Base-by-base conservation (phyloP, 2,329 filamentous ascomycete species). In the Apiospora arundinis region DNA sequence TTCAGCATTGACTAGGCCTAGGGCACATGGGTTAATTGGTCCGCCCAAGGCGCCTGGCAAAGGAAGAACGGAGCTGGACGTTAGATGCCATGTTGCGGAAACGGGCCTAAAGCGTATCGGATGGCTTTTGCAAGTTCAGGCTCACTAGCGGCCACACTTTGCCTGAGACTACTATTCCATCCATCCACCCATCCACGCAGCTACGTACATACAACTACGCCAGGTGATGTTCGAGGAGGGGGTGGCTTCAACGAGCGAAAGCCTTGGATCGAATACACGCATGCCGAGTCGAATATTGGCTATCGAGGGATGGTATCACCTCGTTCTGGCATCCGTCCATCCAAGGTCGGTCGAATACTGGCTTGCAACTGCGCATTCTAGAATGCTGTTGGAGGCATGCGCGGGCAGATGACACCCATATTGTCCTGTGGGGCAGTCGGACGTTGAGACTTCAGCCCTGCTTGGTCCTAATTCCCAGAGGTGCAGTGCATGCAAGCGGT, bases 291-390 rank as follows among this genome's bases (percentile, higher is more conserved):
- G 48, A 52, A 25, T n/a, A 8, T n/a, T 60, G 28, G 12, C 32
- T 21, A 7, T n/a, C 56, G 28, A 63, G 56, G 56, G 52, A 40
- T 40, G 32, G 3, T 40, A 40, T 18, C 9, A 60, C 52, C 52
- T 60, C 2, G 9, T 60, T 60, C 9, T 37, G 28, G n/a, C 40
- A n/a, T 63, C 14, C 56, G 23, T 40, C 28, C 4, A 40, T 21
- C 32, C 32, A 32, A 32, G 32, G 32, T 63, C 18, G 1, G 32
- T 40, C 56, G 28, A 40, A 5, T 28, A 14, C 56, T 63, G 32
- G 32, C 56, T 63, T 63, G 56, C 32, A 63, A 37, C 18, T 63
- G 28, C 40, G 25, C 25, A 37, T 60, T 56, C 52, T 60, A 60
- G 52, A 60, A 37, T 37, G 52, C 25, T 28, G 14, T 56, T 56